Evolutionary conservation across 306 rosid genomes (phyloP).

Genomic region (Rosa chinensis): DNA sequence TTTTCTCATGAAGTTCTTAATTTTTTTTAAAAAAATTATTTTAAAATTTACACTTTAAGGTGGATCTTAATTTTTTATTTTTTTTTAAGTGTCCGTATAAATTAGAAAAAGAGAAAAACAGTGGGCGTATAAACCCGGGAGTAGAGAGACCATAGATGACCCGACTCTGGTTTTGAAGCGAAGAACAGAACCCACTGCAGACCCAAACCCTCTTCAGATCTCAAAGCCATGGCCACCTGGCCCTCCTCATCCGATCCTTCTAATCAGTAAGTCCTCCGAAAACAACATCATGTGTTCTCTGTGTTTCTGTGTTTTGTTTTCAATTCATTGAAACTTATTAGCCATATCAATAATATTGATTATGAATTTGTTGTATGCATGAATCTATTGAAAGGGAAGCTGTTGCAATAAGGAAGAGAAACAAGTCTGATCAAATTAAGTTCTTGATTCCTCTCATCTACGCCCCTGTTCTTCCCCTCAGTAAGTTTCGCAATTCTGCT

Average conservation of each 20-base stretch:
- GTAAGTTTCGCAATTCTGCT: constrained; percentile 37
- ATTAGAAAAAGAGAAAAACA: background rate
- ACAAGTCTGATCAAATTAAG: constrained; percentile 63
- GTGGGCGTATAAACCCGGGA: constrained; percentile 11
- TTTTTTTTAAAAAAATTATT: too few species aligned
- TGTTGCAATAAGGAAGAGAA: constrained; percentile 52
- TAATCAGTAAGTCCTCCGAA: constrained; percentile 45
- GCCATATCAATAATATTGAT: background rate
- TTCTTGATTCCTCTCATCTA: constrained; percentile 84
- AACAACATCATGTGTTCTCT: background rate
- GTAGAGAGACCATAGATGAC: background rate
- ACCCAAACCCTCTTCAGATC: constrained; percentile 11
- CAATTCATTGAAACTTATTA: background rate
- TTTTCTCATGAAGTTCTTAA: too few species aligned
- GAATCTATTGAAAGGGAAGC: constrained; percentile 43
- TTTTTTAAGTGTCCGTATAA: too few species aligned
- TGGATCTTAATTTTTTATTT: too few species aligned
- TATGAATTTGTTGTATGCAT: background rate
- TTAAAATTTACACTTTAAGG: too few species aligned
- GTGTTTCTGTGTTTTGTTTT: background rate
- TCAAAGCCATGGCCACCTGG: constrained; percentile 55
- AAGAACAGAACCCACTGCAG: background rate
- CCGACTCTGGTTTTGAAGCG: background rate
- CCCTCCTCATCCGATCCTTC: constrained; percentile 47
- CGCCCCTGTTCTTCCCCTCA: constrained; percentile 91